phyloP scores from a whole-genome alignment of 768 basidiomycete genomes.

The Auriscalpium vulgare region DNA sequence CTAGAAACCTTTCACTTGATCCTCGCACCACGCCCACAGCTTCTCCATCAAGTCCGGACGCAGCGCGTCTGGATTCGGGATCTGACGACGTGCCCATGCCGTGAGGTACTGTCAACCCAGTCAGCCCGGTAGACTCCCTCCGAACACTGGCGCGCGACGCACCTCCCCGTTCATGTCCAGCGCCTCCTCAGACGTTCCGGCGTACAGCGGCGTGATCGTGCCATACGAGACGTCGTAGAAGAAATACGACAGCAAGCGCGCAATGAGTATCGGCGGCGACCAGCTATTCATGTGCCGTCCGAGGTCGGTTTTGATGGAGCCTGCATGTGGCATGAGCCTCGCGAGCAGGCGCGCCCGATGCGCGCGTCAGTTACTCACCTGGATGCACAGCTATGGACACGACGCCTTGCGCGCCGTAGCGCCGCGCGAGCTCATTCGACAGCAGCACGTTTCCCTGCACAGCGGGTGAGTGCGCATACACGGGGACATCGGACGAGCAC shows the following conservation, averaged over 20 bases:
- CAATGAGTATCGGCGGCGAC: not conserved
- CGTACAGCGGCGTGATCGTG: conserved; percentile 10
- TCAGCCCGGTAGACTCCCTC: not conserved
- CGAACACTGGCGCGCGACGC: too few species aligned
- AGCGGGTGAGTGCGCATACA: not conserved
- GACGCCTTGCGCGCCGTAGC: conserved; percentile 37
- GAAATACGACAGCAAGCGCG: not conserved
- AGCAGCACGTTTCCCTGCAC: conserved; percentile 37
- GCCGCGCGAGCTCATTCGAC: conserved; percentile 32
- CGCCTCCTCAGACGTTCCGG: conserved; percentile 8
- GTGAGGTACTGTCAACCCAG: conserved; percentile 17
- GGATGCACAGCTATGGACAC: conserved; percentile 37
- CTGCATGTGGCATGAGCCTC: too few species aligned
- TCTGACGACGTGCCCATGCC: conserved; percentile 19
- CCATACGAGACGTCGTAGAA: conserved; percentile 5
- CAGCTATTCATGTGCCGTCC: not conserved
- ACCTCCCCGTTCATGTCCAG: conserved; percentile 10
- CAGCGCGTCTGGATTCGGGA: conserved; percentile 6
- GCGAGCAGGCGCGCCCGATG: not conserved
- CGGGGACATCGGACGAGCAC: not conserved
- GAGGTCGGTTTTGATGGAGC: conserved; percentile 10
- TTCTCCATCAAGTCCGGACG: conserved; percentile 15
- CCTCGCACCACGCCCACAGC: conserved; percentile 25
- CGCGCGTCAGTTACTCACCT: conserved; percentile 17
- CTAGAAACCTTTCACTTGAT: conserved; percentile 16